Conservation (phyloP, 1,139 yeast genomes). For the Kluyveromyces marxianus region DNA sequence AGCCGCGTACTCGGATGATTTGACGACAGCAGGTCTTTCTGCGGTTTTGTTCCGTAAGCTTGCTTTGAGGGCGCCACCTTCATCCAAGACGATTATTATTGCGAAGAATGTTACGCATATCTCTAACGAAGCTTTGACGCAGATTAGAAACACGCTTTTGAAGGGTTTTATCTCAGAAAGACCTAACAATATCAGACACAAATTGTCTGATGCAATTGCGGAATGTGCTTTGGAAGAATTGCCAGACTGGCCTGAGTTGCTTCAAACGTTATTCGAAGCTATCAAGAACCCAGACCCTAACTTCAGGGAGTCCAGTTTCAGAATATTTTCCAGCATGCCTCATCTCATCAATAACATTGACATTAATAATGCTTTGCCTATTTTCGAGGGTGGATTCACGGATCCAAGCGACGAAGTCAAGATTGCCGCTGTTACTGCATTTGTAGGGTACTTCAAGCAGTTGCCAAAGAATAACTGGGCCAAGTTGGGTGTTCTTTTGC, state of each 20-base stretch:
- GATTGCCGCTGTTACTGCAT: conserved; percentile 87
- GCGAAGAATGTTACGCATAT: conserved; percentile 74
- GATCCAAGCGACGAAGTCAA: conserved; percentile 77
- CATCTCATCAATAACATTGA: conserved; percentile 57
- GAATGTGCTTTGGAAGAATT: conserved; percentile 73
- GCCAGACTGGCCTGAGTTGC: conserved; percentile 65
- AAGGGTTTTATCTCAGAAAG: conserved; percentile 65
- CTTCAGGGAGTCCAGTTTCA: conserved; percentile 82
- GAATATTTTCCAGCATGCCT: conserved; percentile 83
- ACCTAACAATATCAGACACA: conserved; percentile 69
- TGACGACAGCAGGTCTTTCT: conserved; percentile 38
- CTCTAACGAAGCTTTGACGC: conserved; percentile 48
- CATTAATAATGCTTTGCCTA: conserved; percentile 52
- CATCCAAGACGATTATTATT: conserved; percentile 45
- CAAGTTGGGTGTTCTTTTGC: conserved; percentile 66
- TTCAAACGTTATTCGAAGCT: conserved; percentile 69
- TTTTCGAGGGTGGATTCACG: conserved; percentile 72
- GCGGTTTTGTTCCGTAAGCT: conserved; percentile 87
- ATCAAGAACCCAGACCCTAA: conserved; percentile 55
- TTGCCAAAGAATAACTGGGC: conserved; percentile 77
- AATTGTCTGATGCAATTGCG: conserved; percentile 87
- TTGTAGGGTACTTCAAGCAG: conserved; percentile 79
- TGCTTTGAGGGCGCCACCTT: conserved; percentile 57
- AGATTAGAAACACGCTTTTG: conserved; percentile 59
- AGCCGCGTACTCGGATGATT: conserved; percentile 39